Conservation (phyloP, 208 protist genomes). For the Leishmania amazonensis region DNA sequence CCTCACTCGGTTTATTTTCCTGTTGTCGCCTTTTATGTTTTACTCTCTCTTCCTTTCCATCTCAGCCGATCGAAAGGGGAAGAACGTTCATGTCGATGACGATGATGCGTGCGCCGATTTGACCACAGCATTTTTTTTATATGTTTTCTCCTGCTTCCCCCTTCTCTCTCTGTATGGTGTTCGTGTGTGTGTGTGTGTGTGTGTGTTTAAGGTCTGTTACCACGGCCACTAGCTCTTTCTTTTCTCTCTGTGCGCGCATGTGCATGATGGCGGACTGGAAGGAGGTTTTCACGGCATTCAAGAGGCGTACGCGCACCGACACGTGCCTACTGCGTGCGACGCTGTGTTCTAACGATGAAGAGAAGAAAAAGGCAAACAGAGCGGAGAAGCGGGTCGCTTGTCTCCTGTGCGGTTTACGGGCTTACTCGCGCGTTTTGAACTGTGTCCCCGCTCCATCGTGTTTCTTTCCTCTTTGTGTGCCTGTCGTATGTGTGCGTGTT, state of each 20-base stretch:
- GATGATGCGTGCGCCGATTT: neutral
- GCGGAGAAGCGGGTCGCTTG: neutral
- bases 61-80: neutral
- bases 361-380: neutral
- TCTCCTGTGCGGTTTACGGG: neutral
- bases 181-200: neutral
- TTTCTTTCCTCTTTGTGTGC: neutral
- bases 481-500: neutral
- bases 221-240: neutral
- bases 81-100: neutral
- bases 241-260: slow-evolving; percentile 13
- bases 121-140: neutral
- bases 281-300: neutral
- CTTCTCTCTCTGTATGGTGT: neutral
- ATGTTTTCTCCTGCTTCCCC: neutral
- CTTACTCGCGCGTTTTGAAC: neutral
- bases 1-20: neutral
- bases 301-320: neutral
- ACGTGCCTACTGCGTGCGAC: neutral
- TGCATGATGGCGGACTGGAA: slow-evolving; percentile 6
- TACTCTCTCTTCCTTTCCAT: neutral
- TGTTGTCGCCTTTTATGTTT: too few relatives aligned
- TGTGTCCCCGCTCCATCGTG: neutral
- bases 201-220: neutral
- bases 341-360: neutral